These are phyloP conservation scores for Fusarium sp. DNA, from an alignment of 2,329 filamentous ascomycete genomes.

Conservation along the genomic window DNA sequence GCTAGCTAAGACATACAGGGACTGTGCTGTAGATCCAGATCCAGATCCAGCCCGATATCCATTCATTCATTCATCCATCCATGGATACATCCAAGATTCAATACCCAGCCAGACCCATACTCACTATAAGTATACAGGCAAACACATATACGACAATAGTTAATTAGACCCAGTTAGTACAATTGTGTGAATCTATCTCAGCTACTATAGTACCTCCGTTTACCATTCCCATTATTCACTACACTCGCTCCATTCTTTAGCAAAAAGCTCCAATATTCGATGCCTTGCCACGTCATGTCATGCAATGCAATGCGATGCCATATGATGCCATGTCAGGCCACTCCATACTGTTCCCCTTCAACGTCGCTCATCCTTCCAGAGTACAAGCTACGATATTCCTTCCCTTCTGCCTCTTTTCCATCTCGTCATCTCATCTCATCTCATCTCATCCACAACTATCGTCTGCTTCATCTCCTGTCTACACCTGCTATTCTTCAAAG, in stretches of 20 bases:
- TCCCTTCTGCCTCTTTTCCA: conserved; percentile 20
- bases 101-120: background rate
- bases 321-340: conserved; percentile 12
- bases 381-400: conserved; percentile 41
- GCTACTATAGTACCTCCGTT: conserved; percentile 11
- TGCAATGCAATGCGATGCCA: conserved; percentile 18
- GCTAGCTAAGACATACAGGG: conserved; percentile 20
- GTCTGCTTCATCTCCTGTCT: conserved; percentile 10
- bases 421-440: conserved; percentile 20
- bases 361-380: conserved; percentile 46
- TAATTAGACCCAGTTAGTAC: conserved; percentile 6
- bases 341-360: conserved; percentile 11
- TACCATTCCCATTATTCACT: conserved; percentile 22
- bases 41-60: background rate
- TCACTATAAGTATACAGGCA: background rate
- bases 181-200: conserved; percentile 11
- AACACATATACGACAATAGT: background rate
- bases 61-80: no score
- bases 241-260: conserved; percentile 9
- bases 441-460: conserved; percentile 11
- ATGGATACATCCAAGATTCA: background rate
- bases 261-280: conserved; percentile 14
- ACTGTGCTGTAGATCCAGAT: background rate
- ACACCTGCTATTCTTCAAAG: conserved; percentile 9
- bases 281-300: conserved; percentile 10